phyloP scores from a whole-genome alignment of 2,329 filamentous ascomycete genomes.

The Talaromyces funiculosus region DNA sequence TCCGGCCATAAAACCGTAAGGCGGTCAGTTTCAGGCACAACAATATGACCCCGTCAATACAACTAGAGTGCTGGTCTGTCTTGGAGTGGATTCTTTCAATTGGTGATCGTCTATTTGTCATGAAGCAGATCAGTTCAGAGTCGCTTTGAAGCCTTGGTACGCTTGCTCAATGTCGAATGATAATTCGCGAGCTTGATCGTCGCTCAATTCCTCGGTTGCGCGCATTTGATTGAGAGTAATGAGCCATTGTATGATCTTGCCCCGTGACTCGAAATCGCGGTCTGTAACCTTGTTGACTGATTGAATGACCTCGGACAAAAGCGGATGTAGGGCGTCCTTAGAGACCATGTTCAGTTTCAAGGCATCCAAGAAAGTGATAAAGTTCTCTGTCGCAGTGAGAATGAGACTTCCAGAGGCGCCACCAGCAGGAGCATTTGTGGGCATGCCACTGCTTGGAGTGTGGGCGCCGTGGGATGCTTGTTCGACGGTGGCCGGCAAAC shows the following conservation, averaged over 20 bases:
- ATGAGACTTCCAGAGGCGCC: constrained; percentile 62
- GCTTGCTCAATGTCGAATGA: constrained; percentile 91
- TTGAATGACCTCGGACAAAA: constrained; percentile 92
- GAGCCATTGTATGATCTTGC: constrained; percentile 97
- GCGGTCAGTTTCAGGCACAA: constrained; percentile 7
- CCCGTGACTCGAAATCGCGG: constrained; percentile 86
- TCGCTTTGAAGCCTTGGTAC: constrained; percentile 88
- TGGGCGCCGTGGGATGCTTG: constrained; percentile 50
- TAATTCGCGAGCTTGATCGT: constrained; percentile 81
- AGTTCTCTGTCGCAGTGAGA: constrained; percentile 89
- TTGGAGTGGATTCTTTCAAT: not conserved
- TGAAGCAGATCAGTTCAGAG: constrained; percentile 48
- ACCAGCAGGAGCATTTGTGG: constrained; percentile 24
- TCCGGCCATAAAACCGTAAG: not conserved
- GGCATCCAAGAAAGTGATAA: constrained; percentile 96
- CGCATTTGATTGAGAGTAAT: constrained; percentile 98
- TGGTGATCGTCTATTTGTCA: not conserved
- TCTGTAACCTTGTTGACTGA: constrained; percentile 96
- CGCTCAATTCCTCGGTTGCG: constrained; percentile 81
- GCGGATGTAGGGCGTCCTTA: constrained; percentile 92
- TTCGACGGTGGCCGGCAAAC: constrained; percentile 78
- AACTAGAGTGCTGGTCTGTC: not conserved
- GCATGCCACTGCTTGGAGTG: constrained; percentile 34
- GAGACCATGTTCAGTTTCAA: constrained; percentile 86
- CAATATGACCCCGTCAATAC: not conserved